Evolutionary conservation across 1,284 basidiomycete species (phyloP), one percentile per base, ranked within the genome.

Genomic region (Hymenochaete sp.): DNA sequence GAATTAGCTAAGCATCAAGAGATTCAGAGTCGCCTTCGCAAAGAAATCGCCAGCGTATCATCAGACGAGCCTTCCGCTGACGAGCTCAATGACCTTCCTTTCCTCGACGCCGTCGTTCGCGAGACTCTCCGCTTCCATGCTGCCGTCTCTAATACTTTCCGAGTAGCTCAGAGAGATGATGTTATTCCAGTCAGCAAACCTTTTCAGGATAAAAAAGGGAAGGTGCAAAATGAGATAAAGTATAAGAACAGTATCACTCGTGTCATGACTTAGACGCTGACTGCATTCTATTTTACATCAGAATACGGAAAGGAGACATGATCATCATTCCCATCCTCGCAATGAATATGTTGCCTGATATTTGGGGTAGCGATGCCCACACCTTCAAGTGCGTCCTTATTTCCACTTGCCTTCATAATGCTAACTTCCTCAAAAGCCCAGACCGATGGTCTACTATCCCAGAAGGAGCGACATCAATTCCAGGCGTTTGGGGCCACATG

Each of bases 291-390:
- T 14, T 31, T 35, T 35, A n/a, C 5, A 16, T 5, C 38, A 50
- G 49, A 1, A 51, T 65, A 37, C 52, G 52, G 46, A 58, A 57
- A 35, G 61, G 61, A 1, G 57, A 62, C 26, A 38, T 33, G 3
- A 46, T 66, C 25, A 54, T 60, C 29, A 53, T 64, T 21, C 57
- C 60, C 3, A 60, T 63, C 40, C 45, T 49, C 22, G 60, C 59
- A 18, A 47, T 70, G 36, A 71, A 73, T 56, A 59, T 56, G 2
- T 56, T 55, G 5, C 56, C 56, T 21, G 50, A 56, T 1, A 56
- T 72, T 18, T 75, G 68, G 60, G 72, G 72, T 4, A 50, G 58
- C 2, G 68, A 73, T 51, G 68, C 67, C 2, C 51, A 56, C 18
- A 53, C 61, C 43, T 75, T 54, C 50, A 53, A 47, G 48, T 49